Evolutionary conservation across 2,329 filamentous ascomycete genomes (phyloP).

Genomic region (Paecilomyces sp.): DNA sequence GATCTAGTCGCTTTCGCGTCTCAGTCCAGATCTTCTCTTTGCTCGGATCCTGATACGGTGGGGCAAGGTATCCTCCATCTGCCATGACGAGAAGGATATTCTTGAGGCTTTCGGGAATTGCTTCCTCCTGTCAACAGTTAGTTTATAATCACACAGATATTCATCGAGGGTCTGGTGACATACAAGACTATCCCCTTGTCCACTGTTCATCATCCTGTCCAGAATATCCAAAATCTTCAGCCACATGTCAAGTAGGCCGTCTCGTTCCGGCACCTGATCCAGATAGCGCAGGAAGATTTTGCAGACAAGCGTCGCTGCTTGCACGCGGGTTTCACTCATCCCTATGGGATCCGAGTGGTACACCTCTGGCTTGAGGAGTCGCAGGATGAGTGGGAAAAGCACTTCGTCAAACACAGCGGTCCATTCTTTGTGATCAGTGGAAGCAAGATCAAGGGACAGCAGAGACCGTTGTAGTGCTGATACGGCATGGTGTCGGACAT

Average conservation of each 20-base stretch:
- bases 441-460: constrained; percentile 74
- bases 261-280: constrained; percentile 73
- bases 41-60: constrained; percentile 48
- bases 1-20: constrained; percentile 53
- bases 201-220: constrained; percentile 93
- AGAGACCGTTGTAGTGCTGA: constrained; percentile 78
- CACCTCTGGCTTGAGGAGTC: constrained; percentile 86
- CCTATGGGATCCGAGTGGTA: constrained; percentile 84
- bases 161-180: constrained; percentile 28
- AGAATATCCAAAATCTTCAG: constrained; percentile 86
- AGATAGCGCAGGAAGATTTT: constrained; percentile 95
- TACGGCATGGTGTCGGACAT: constrained; percentile 84
- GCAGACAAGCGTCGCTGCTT: constrained; percentile 83
- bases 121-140: constrained; percentile 63
- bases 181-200: constrained; percentile 82
- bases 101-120: constrained; percentile 89
- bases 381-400: constrained; percentile 80
- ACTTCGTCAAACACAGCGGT: constrained; percentile 91
- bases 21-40: constrained; percentile 54
- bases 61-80: constrained; percentile 74
- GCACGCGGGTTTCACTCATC: constrained; percentile 92
- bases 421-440: constrained; percentile 84
- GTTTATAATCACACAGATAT: neutral
- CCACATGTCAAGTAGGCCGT: constrained; percentile 89
- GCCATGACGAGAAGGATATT: constrained; percentile 95